phyloP scores from a whole-genome alignment of 352 stramenopile species.

The Phytopythium aichiense region DNA sequence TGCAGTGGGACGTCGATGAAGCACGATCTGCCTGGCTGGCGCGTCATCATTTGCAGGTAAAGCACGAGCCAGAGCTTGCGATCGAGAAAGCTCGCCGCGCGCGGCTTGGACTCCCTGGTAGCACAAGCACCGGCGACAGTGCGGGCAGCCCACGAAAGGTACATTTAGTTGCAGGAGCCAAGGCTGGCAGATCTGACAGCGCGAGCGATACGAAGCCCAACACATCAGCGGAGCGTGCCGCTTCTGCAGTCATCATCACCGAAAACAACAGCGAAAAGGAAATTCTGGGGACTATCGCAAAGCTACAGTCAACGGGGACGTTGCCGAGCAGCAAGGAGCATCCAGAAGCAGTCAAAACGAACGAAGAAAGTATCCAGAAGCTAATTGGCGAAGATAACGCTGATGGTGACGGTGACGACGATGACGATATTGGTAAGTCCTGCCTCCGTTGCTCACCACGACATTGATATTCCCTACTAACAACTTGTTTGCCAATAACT shows the following conservation, averaged over 20 bases:
- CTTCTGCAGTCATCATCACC: neutral
- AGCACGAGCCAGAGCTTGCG: conserved; percentile 37
- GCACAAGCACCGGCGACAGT: neutral
- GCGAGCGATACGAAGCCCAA: neutral
- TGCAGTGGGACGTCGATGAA: conserved; percentile 24
- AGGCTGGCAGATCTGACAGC: neutral
- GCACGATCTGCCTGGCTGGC: conserved; percentile 28
- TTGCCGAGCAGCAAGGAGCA: neutral
- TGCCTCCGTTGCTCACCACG: neutral
- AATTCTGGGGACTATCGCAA: neutral
- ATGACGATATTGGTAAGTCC: conserved; percentile 19
- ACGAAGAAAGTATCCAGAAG: neutral
- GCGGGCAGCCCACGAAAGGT: neutral
- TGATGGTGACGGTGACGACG: conserved; percentile 33
- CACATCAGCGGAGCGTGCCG: neutral
- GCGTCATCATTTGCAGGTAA: conserved; percentile 33
- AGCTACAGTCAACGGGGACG: neutral
- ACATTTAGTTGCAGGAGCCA: neutral
- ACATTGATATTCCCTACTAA: neutral
- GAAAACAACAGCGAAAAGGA: neutral
- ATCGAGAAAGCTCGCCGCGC: conserved; percentile 35
- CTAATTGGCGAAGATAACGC: neutral
- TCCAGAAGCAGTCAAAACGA: neutral
- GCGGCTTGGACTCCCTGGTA: conserved; percentile 17
- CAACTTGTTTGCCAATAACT: neutral